These are phyloP conservation scores for Yarrowia alimentaria DNA, from an alignment of 805 yeast species.

Conservation along the genomic window DNA sequence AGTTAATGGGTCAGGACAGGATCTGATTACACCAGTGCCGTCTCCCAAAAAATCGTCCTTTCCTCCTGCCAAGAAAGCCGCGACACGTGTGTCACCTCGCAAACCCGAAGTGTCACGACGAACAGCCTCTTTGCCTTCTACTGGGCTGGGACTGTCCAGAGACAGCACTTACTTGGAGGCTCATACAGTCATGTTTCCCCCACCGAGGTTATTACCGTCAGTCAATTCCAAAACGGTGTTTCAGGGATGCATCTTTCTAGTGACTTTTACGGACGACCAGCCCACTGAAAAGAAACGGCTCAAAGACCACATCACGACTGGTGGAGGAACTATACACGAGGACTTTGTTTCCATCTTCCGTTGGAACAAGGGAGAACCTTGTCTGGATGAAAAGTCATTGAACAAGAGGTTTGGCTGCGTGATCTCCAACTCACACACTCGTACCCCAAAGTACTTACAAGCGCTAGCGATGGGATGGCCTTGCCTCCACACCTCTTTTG, in stretches of 20 bases:
- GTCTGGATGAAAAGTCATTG: not conserved
- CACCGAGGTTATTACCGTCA: not conserved
- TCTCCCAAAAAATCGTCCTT: no score
- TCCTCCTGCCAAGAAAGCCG: no score
- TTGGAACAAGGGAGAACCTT: conserved; percentile 9
- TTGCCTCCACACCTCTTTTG: conserved; percentile 8
- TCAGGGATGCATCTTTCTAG: conserved; percentile 13
- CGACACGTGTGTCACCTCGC: no score
- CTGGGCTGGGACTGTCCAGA: no score
- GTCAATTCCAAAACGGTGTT: conserved; percentile 8
- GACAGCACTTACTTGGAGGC: not conserved
- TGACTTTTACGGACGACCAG: conserved; percentile 3
- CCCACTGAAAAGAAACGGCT: not conserved
- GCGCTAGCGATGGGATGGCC: conserved; percentile 25
- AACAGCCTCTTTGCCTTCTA: not conserved
- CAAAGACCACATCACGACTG: not conserved
- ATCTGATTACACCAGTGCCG: no score
- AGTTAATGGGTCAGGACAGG: not conserved
- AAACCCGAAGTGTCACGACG: conserved; percentile 7
- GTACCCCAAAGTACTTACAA: conserved; percentile 18
- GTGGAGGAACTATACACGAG: conserved; percentile 12
- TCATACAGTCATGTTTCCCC: conserved; percentile 6
- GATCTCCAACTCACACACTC: conserved; percentile 15
- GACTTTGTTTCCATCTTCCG: conserved; percentile 11
- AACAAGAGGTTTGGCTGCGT: conserved; percentile 11